These are phyloP conservation scores for Dicorynia guianensis DNA, from an alignment of 306 rosid species.

Conservation along the genomic window DNA sequence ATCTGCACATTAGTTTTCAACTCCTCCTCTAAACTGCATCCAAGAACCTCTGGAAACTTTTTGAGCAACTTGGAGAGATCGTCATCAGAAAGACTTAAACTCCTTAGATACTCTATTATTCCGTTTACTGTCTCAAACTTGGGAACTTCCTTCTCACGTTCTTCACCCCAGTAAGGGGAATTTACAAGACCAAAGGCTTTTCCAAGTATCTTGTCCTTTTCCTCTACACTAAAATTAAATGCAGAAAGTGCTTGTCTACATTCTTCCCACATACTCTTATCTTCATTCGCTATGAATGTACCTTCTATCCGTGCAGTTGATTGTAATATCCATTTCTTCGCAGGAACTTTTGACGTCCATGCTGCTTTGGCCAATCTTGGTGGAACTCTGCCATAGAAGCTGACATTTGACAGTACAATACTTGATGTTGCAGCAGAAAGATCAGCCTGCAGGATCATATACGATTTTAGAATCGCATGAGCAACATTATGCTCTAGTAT, in stretches of 20 bases:
- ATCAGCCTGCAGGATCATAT: slow-evolving; percentile 51
- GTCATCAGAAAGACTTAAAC: slow-evolving; percentile 75
- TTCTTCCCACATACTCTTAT: slow-evolving; percentile 71
- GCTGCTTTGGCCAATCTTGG: slow-evolving; percentile 40
- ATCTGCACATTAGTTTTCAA: slow-evolving; percentile 70
- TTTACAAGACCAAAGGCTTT: slow-evolving; percentile 86
- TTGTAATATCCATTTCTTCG: slow-evolving; percentile 60
- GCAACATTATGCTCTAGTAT: slow-evolving; percentile 24
- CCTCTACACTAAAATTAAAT: slow-evolving; percentile 69
- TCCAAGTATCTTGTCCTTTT: slow-evolving; percentile 85
- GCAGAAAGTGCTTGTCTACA: slow-evolving; percentile 63
- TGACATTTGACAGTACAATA: slow-evolving; percentile 35
- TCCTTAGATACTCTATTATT: slow-evolving; percentile 70
- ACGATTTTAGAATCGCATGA: slow-evolving; percentile 22
- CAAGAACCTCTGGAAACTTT: slow-evolving; percentile 94
- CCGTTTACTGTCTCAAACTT: slow-evolving; percentile 57
- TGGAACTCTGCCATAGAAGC: slow-evolving; percentile 41
- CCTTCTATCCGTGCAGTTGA: slow-evolving; percentile 65
- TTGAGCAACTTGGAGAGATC: slow-evolving; percentile 82
- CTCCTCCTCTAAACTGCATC: slow-evolving; percentile 80
- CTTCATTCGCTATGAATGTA: slow-evolving; percentile 57
- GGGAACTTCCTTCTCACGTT: slow-evolving; percentile 67
- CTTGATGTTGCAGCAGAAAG: slow-evolving; percentile 45
- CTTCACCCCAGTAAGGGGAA: slow-evolving; percentile 98
- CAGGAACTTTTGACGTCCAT: slow-evolving; percentile 43